These are phyloP conservation scores for Tulasnella sp. DNA, from an alignment of 768 basidiomycete genomes.

Conservation along the genomic window DNA sequence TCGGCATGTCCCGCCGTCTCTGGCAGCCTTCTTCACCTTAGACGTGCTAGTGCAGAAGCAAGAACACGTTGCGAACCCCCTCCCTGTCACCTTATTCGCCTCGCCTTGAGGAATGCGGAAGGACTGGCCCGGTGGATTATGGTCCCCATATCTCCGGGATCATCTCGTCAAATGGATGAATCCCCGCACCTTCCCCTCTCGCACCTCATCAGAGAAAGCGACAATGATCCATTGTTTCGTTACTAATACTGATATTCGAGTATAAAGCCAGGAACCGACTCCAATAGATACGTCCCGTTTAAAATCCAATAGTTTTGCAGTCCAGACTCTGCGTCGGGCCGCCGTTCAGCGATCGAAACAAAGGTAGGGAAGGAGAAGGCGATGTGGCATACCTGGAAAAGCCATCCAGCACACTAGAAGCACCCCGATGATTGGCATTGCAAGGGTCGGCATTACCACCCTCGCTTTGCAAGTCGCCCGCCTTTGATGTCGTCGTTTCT, in stretches of 20 bases:
- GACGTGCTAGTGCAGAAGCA: not conserved
- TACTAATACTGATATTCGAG: not conserved
- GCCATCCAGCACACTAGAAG: not conserved
- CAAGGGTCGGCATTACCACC: constrained; percentile 42
- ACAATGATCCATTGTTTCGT: not conserved
- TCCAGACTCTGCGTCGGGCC: not conserved
- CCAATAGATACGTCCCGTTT: not conserved
- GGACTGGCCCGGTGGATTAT: not conserved
- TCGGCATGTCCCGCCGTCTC: not conserved
- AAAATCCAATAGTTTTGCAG: not conserved
- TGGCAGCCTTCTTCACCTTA: not conserved
- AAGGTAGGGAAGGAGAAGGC: not conserved
- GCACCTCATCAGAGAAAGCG: not conserved
- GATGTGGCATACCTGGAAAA: not conserved
- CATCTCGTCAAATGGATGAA: not conserved
- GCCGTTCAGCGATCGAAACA: not conserved
- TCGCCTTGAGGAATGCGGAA: not conserved
- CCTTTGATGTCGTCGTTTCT: constrained; percentile 65
- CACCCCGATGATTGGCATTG: not conserved
- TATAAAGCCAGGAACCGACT: not conserved
- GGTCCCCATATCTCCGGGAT: not conserved
- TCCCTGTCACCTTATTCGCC: constrained; percentile 3
- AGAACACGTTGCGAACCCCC: not conserved
- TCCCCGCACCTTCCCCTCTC: not conserved
- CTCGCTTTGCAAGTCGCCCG: constrained; percentile 59